phyloP scores from a whole-genome alignment of 1,284 basidiomycete genomes.

The Porodaedalea pini region DNA sequence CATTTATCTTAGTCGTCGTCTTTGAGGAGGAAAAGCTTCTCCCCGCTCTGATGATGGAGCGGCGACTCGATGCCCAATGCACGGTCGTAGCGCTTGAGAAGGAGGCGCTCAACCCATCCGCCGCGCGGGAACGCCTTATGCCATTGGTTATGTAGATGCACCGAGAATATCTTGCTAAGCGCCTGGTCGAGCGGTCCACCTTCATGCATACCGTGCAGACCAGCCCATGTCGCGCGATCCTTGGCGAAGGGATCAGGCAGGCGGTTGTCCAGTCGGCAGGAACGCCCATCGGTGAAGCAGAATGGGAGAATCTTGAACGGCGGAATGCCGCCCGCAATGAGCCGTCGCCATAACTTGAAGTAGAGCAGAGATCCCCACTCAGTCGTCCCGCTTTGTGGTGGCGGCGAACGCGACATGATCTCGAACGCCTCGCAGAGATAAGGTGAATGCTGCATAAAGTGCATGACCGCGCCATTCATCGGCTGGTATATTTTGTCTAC shows the following conservation, averaged over 20 bases:
- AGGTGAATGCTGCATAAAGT: slow-evolving; percentile 82
- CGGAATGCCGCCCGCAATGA: slow-evolving; percentile 65
- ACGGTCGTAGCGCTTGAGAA: slow-evolving; percentile 61
- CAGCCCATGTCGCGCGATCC: slow-evolving; percentile 62
- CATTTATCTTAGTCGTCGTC: slow-evolving; percentile 6
- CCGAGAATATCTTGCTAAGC: slow-evolving; percentile 73
- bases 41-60: slow-evolving; percentile 1
- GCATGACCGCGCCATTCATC: slow-evolving; percentile 91
- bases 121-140: slow-evolving; percentile 69
- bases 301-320: slow-evolving; percentile 91
- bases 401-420: slow-evolving; percentile 72
- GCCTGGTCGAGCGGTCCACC: slow-evolving; percentile 65
- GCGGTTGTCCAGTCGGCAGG: slow-evolving; percentile 86
- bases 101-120: slow-evolving; percentile 78
- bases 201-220: slow-evolving; percentile 52
- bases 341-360: slow-evolving; percentile 80
- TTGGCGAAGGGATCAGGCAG: slow-evolving; percentile 83
- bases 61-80: slow-evolving; percentile 17
- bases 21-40: slow-evolving; percentile 1
- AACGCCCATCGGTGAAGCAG: slow-evolving; percentile 87
- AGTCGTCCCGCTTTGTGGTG: slow-evolving; percentile 75
- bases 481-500: slow-evolving; percentile 82
- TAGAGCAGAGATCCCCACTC: slow-evolving; percentile 93
- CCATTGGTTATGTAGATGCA: slow-evolving; percentile 95
- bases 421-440: slow-evolving; percentile 95